A percentile compares a stretch with the other conserved stretches of the same genome.
Conservation (phyloP, 805 yeast species). For the Saccharomycopsis sp. region DNA sequence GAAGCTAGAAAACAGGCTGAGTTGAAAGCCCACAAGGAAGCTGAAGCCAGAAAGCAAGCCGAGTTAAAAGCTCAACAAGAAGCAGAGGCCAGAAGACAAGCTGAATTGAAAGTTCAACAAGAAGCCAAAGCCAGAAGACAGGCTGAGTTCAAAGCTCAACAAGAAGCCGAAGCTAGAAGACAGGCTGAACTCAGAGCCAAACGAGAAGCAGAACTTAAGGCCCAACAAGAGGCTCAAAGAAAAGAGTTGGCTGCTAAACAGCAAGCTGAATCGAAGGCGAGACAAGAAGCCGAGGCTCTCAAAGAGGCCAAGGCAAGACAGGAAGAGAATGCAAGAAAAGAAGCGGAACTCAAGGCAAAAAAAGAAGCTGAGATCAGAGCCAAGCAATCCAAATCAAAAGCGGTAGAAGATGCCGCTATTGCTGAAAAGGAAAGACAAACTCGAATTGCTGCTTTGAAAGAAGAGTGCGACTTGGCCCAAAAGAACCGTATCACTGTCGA, state of each 20-base stretch:
- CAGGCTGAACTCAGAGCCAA: conserved; percentile 16
- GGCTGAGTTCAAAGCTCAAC: conserved; percentile 1
- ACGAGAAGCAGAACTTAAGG: conserved; percentile 17
- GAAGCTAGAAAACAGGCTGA: conserved; percentile 19
- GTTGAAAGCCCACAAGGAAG: conserved; percentile 19
- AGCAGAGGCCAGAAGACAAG: conserved; percentile 34
- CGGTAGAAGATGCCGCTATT: conserved; percentile 1
- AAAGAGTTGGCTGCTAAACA: conserved; percentile 36
- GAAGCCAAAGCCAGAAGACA: conserved; percentile 9
- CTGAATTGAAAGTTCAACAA: conserved; percentile 1
- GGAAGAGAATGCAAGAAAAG: not conserved
- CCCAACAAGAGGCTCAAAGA: conserved; percentile 3
- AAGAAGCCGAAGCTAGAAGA: not conserved
- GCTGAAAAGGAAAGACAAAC: conserved; percentile 10
- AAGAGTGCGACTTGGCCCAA: not conserved
- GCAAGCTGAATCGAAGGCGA: conserved; percentile 7
- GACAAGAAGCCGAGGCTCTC: conserved; percentile 3
- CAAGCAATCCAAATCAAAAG: conserved; percentile 4
- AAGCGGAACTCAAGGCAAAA: conserved; percentile 11
- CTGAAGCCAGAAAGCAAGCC: conserved; percentile 18
- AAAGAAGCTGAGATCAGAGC: conserved; percentile 9
- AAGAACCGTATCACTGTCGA: not conserved
- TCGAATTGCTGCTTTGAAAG: not conserved
- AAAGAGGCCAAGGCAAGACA: conserved; percentile 9
- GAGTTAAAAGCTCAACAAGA: conserved; percentile 6